Conservation (phyloP, 371 early-diverging fungal genomes). For the Funneliformis caledonium region DNA sequence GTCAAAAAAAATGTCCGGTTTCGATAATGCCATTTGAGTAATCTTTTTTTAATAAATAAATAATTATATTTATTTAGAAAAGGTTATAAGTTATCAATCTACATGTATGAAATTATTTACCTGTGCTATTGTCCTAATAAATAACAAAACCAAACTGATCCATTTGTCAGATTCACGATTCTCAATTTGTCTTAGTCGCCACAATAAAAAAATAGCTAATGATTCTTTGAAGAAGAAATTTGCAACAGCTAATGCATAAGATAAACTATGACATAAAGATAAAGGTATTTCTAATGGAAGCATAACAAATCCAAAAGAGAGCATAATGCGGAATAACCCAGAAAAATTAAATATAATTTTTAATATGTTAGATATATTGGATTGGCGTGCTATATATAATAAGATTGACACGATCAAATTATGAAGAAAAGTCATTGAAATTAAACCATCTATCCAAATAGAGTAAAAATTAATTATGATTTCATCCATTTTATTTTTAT, state of each 20-base stretch:
- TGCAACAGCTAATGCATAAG: background rate
- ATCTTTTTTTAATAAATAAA: too few relatives aligned
- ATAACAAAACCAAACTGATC: background rate
- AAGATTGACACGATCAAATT: background rate
- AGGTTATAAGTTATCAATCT: too few relatives aligned
- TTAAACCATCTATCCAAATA: too few relatives aligned
- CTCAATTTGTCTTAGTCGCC: slow-evolving; percentile 20
- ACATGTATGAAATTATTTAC: too few relatives aligned
- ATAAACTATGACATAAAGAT: background rate
- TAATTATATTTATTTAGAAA: too few relatives aligned
- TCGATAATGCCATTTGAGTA: too few relatives aligned
- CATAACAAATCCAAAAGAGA: too few relatives aligned
- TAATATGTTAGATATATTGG: background rate
- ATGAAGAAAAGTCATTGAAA: background rate
- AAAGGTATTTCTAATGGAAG: background rate
- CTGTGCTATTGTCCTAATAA: background rate
- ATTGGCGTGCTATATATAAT: background rate
- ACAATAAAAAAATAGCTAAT: slow-evolving; percentile 5
- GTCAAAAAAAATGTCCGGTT: too few relatives aligned
- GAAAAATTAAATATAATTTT: slow-evolving; percentile 25
- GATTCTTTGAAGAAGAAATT: background rate
- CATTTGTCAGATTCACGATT: background rate
- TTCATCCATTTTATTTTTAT: too few relatives aligned
- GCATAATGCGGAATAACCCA: background rate
- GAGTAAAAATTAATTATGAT: too few relatives aligned